These are phyloP conservation scores for Trametes villosa DNA, from an alignment of 768 basidiomycete species.

Conservation along the genomic window DNA sequence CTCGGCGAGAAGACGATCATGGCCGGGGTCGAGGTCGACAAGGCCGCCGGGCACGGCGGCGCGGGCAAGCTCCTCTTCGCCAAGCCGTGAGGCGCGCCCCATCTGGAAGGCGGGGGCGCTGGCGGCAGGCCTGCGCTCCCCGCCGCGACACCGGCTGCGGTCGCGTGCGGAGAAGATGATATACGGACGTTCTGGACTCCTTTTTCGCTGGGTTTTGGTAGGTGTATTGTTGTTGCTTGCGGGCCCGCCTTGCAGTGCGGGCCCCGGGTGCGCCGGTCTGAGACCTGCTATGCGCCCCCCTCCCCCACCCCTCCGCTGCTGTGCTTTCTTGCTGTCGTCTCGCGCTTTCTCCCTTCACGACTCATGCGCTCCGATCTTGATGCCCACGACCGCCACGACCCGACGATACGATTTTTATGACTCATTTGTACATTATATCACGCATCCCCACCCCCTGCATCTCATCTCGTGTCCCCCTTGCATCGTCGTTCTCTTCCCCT, in stretches of 20 bases:
- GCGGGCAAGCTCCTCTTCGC: conserved; percentile 56
- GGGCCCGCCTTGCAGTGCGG: conserved; percentile 1
- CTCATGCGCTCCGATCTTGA: conserved; percentile 11
- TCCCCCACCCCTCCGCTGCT: conserved; percentile 7
- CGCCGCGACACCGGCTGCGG: background rate
- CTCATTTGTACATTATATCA: conserved; percentile 25
- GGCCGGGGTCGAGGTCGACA: conserved; percentile 64
- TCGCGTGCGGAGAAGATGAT: conserved; percentile 10
- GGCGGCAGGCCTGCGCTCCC: background rate
- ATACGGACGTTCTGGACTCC: conserved; percentile 22
- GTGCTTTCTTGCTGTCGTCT: conserved; percentile 19
- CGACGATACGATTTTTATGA: conserved; percentile 25
- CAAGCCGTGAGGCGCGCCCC: conserved; percentile 40
- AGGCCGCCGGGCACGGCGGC: conserved; percentile 41
- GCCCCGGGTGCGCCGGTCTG: conserved; percentile 18
- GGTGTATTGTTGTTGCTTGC: conserved; percentile 11
- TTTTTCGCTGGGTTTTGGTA: conserved; percentile 20
- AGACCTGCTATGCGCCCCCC: conserved; percentile 11
- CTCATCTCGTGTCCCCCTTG: background rate
- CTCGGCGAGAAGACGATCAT: conserved; percentile 62
- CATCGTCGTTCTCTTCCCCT: background rate
- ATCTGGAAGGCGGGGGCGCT: conserved; percentile 1
- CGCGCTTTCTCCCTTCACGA: conserved; percentile 3
- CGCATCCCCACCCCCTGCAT: conserved; percentile 7
- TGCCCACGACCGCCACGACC: conserved; percentile 20